Evolutionary conservation across 2,329 filamentous ascomycete genomes (phyloP).

Genomic region (Periglandula ipomoeae): DNA sequence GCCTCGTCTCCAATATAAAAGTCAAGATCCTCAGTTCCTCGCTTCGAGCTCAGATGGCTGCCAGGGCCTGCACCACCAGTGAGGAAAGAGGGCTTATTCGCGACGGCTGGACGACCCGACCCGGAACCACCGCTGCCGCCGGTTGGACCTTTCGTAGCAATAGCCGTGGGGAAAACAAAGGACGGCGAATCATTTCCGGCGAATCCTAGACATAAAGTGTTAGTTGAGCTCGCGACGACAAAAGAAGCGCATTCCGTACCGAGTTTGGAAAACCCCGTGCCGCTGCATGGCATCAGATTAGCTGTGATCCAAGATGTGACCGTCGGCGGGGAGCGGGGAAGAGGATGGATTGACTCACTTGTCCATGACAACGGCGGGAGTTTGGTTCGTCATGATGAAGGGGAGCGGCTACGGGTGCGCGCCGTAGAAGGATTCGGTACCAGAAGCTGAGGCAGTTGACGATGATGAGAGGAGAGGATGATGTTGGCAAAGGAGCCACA

Average conservation of each 20-base stretch:
- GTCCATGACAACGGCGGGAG: conserved; percentile 99
- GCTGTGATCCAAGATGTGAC: conserved; percentile 16
- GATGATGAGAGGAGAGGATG: conserved; percentile 4
- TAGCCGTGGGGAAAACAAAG: conserved; percentile 97
- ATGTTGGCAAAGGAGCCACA: conserved; percentile 4
- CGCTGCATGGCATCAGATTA: conserved; percentile 50
- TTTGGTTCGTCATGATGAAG: conserved; percentile 81
- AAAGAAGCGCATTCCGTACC: conserved; percentile 45
- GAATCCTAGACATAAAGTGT: conserved; percentile 56
- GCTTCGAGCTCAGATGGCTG: conserved; percentile 72
- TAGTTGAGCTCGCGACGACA: conserved; percentile 13
- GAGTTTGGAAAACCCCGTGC: conserved; percentile 98
- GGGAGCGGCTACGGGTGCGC: conserved; percentile 16
- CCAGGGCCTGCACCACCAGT: conserved; percentile 78
- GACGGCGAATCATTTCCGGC: conserved; percentile 98
- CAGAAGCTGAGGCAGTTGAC: conserved; percentile 1
- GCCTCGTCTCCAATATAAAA: conserved; percentile 99
- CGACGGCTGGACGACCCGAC: conserved; percentile 81
- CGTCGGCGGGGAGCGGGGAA: conserved; percentile 17
- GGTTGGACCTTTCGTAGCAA: conserved; percentile 80
- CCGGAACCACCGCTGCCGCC: conserved; percentile 66
- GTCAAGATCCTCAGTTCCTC: conserved; percentile 94
- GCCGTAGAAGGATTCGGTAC: conserved; percentile 2
- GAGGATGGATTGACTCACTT: conserved; percentile 68
- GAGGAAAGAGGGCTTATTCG: conserved; percentile 90